Evolutionary conservation across 2,329 filamentous ascomycete species (phyloP).

Genomic region (Penicillium sp.): DNA sequence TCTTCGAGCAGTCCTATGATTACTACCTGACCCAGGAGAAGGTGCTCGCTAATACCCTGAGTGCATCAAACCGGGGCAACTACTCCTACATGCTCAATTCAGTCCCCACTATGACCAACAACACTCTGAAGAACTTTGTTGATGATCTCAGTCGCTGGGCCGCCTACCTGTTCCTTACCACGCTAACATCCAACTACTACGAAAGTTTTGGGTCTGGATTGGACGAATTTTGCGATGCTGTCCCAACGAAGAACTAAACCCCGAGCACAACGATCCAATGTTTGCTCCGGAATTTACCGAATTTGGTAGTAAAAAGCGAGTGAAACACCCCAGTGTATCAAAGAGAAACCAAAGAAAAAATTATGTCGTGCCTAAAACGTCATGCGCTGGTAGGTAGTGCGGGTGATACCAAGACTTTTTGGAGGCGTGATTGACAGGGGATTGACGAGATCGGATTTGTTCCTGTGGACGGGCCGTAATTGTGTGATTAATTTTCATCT

Average conservation of each 20-base stretch:
- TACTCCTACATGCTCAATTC: slow-evolving; percentile 4
- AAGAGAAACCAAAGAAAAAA: not conserved
- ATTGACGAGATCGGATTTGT: not conserved
- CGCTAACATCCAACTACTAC: not conserved
- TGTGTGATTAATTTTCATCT: not conserved
- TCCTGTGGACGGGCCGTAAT: not conserved
- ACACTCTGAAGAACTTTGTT: not conserved
- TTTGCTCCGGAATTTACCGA: not conserved
- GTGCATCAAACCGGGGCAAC: not conserved
- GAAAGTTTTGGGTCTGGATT: not conserved
- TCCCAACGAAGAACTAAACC: not conserved
- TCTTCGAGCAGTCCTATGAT: not conserved
- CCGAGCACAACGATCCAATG: not conserved
- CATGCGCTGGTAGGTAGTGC: not conserved
- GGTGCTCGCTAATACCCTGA: not conserved
- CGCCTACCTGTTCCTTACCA: not conserved
- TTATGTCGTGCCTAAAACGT: not conserved
- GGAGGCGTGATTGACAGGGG: not conserved
- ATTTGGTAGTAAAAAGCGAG: not conserved
- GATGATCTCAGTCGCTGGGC: not conserved
- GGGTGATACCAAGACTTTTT: not conserved
- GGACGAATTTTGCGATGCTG: not conserved
- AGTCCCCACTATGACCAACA: not conserved
- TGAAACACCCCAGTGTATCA: not conserved
- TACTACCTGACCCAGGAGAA: not conserved